phyloP scores from a whole-genome alignment of 345 rosid species.

The Theobroma cacao region DNA sequence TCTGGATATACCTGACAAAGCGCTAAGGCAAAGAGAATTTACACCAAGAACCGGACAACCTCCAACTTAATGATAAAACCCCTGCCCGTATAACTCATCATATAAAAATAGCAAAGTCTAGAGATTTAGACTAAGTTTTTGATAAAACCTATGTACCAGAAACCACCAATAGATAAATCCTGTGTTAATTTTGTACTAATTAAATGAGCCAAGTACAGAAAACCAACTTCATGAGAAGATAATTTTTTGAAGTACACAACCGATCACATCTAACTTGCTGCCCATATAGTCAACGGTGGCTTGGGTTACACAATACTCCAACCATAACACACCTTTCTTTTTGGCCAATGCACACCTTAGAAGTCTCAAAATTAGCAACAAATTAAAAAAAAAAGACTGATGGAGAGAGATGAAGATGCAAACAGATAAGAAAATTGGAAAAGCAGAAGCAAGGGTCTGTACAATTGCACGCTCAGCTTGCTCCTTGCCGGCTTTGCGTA shows the following conservation, averaged over 20 bases:
- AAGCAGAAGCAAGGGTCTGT: neutral
- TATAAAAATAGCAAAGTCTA: neutral
- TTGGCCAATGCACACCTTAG: conserved; percentile 8
- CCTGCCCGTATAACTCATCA: neutral
- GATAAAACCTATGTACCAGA: conserved; percentile 10
- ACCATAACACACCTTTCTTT: no score
- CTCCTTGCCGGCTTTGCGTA: neutral
- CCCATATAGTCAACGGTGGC: conserved; percentile 11
- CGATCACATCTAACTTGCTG: conserved; percentile 6
- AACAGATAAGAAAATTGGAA: neutral
- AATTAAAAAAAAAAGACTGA: neutral
- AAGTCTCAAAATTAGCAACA: neutral
- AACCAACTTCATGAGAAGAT: neutral
- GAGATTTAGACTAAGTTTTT: neutral
- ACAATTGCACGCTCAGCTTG: conserved; percentile 10
- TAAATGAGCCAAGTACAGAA: neutral
- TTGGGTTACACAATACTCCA: conserved; percentile 11
- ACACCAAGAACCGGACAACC: neutral
- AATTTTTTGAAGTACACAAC: neutral
- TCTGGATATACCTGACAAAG: neutral
- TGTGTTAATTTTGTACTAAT: neutral
- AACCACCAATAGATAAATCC: neutral
- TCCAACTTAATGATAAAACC: neutral
- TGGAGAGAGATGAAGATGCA: neutral
- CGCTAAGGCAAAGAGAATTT: neutral